phyloP scores from a whole-genome alignment of 1,284 basidiomycete genomes.

The Microbotryomycetes sp. region DNA sequence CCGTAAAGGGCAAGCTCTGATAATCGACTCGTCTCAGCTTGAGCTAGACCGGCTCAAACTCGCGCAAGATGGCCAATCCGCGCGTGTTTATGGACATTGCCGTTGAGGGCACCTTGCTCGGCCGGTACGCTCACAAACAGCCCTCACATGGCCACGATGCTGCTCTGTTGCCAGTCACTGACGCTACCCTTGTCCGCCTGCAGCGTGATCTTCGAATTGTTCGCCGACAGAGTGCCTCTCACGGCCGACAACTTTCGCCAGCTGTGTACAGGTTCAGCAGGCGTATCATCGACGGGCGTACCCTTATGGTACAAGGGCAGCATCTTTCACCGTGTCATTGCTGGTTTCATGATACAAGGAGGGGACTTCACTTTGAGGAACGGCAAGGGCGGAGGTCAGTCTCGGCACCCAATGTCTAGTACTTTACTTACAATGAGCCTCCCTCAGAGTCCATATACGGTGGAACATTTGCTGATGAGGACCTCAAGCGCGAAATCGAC shows the following conservation, averaged over 20 bases:
- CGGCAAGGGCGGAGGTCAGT: slow-evolving; percentile 30
- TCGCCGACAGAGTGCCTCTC: slow-evolving; percentile 64
- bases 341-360: slow-evolving; percentile 64
- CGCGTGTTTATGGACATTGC: slow-evolving; percentile 64
- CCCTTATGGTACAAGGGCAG: slow-evolving; percentile 76
- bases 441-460: slow-evolving; percentile 73
- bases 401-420: neutral
- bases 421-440: neutral
- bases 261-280: slow-evolving; percentile 80
- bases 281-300: slow-evolving; percentile 55
- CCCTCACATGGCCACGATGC: slow-evolving; percentile 18
- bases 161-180: neutral
- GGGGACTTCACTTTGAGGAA: slow-evolving; percentile 38
- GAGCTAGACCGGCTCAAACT: neutral
- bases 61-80: slow-evolving; percentile 47
- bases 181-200: slow-evolving; percentile 8
- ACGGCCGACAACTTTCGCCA: slow-evolving; percentile 85
- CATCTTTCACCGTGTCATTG: slow-evolving; percentile 69
- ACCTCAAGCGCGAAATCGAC: slow-evolving; percentile 59
- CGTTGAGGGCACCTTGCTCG: slow-evolving; percentile 50
- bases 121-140: slow-evolving; percentile 53
- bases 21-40: too few relatives aligned
- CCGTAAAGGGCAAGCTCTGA: too few relatives aligned
- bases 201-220: slow-evolving; percentile 75
- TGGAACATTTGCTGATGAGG: slow-evolving; percentile 64